Evolutionary conservation across 2,329 filamentous ascomycete species (phyloP).

Genomic region (Esteya vermicola): DNA sequence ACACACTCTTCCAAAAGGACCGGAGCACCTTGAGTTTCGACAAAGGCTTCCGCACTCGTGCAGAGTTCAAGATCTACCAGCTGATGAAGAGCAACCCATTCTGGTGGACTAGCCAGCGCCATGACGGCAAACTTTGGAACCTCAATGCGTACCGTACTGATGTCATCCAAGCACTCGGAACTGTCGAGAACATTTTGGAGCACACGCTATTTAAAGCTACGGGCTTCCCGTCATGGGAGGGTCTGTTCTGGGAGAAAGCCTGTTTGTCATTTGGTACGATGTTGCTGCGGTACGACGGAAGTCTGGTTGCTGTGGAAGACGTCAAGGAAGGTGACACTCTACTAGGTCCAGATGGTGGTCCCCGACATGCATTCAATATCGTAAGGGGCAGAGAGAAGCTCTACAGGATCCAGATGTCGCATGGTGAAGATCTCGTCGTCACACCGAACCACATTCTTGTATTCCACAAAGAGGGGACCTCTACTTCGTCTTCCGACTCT

Average conservation of each 20-base stretch:
- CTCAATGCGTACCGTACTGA: conserved; percentile 80
- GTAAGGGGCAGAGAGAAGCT: conserved; percentile 27
- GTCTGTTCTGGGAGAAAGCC: conserved; percentile 75
- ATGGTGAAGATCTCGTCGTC: conserved; percentile 30
- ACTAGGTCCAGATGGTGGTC: conserved; percentile 30
- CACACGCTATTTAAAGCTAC: conserved; percentile 96
- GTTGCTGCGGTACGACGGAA: conserved; percentile 24
- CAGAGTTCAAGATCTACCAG: conserved; percentile 97
- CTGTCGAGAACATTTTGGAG: conserved; percentile 95
- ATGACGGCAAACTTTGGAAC: conserved; percentile 97
- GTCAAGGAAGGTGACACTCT: conserved; percentile 33
- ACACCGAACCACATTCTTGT: conserved; percentile 20
- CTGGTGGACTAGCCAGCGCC: conserved; percentile 97
- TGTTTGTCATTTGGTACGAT: conserved; percentile 13
- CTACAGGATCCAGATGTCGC: conserved; percentile 31
- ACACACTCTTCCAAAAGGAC: conserved; percentile 97
- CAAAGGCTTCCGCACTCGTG: conserved; percentile 89
- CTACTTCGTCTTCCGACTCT: too few relatives aligned
- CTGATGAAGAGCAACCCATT: conserved; percentile 99
- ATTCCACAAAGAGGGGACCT: background rate
- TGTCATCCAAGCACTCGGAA: conserved; percentile 88
- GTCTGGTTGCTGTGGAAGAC: conserved; percentile 29
- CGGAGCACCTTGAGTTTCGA: conserved; percentile 94
- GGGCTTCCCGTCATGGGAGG: conserved; percentile 93
- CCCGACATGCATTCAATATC: conserved; percentile 33